Base-by-base conservation (phyloP, 306 rosid genomes). In the Crotalaria pallida region DNA sequence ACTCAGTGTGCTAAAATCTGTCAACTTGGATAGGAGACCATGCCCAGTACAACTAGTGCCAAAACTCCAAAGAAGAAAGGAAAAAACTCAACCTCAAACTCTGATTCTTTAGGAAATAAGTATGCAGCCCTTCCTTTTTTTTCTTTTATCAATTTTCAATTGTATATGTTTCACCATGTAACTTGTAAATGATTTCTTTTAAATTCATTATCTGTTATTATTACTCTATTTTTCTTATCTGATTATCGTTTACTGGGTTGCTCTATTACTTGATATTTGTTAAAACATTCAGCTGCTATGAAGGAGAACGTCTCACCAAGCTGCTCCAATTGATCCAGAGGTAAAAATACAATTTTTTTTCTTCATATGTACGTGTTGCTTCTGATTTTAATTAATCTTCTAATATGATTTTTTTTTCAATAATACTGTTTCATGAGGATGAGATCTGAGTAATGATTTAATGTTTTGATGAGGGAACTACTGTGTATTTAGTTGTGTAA, bases 321-420 rank as follows among this genome's bases (percentile, higher is more conserved):
- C 74, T 89, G 75, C 82, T 92, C 65, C 85, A 72, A 48, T 89
- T 85, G 49, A 83, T 86, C 53, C 87, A 22, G 31, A 81, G 90
- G 95, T 87, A 58, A 53, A 53, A 45, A 26, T 61, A 4, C 56
- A 38, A n/a, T n/a, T n/a, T n/a, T n/a, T 23, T 3, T 19, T 70
- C 34, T 53, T 58, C 56, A 27, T 45, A 17, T 43, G 15, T 36
- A 27, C 38, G 23, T 43, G 15, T 36, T 41, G 23, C 51, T 51
- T 34, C 13, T 7, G 68, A 41, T 31, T 57, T 50, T 72, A 53
- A 36, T 74, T 33, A 26, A 36, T 4, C 50, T 62, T 69, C 49
- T 26, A 9, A 53, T 49, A 23, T 38, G 57, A 33, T 43, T 58
- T 74, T 43, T 58, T 74, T 44, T 58, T 45, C n/a, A 7, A 26